A percentile compares a stretch with the other conserved stretches of the same genome.
These are phyloP conservation scores for Pyricularia sp. DNA, from an alignment of 2,329 filamentous ascomycete species.

Conservation along the genomic window DNA sequence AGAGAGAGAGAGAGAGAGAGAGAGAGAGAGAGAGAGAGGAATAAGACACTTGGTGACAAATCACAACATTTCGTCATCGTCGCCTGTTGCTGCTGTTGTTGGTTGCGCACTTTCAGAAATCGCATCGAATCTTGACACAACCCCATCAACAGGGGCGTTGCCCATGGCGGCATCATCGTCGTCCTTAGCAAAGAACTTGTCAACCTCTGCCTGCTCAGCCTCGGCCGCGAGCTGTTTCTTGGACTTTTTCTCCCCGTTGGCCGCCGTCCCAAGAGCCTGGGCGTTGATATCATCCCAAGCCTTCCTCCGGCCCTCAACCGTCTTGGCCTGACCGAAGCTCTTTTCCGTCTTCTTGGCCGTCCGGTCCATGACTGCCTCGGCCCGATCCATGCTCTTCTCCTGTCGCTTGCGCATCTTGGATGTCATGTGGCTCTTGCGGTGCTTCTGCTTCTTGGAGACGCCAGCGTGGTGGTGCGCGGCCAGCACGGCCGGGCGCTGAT, in stretches of 20 bases:
- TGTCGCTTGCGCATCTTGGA: slow-evolving; percentile 41
- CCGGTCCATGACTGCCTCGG: slow-evolving; percentile 45
- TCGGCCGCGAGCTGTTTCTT: slow-evolving; percentile 5
- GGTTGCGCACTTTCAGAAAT: background rate
- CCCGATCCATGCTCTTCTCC: slow-evolving; percentile 44
- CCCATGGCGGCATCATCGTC: slow-evolving; percentile 10
- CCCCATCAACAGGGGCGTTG: slow-evolving; percentile 7
- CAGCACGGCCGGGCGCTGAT: slow-evolving; percentile 51
- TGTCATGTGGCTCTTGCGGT: slow-evolving; percentile 40
- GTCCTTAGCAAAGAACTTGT: slow-evolving; percentile 5
- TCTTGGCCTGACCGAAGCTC: slow-evolving; percentile 36
- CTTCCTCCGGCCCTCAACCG: slow-evolving; percentile 35
- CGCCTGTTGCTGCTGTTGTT: slow-evolving; percentile 1
- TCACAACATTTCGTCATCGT: slow-evolving; percentile 12
- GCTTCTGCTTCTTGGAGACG: slow-evolving; percentile 53
- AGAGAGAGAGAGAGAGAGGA: too few species aligned
- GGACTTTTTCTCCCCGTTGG: slow-evolving; percentile 4
- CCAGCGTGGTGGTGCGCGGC: slow-evolving; percentile 54
- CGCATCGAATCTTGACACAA: background rate
- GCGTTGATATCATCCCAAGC: slow-evolving; percentile 46
- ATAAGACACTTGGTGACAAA: background rate
- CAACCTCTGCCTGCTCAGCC: slow-evolving; percentile 3
- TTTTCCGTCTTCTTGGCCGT: slow-evolving; percentile 41
- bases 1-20: too few species aligned
- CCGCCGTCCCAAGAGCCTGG: slow-evolving; percentile 2